Evolutionary conservation across 192 early-diverging fungal species (phyloP).

Genomic region (Podila epigama): DNA sequence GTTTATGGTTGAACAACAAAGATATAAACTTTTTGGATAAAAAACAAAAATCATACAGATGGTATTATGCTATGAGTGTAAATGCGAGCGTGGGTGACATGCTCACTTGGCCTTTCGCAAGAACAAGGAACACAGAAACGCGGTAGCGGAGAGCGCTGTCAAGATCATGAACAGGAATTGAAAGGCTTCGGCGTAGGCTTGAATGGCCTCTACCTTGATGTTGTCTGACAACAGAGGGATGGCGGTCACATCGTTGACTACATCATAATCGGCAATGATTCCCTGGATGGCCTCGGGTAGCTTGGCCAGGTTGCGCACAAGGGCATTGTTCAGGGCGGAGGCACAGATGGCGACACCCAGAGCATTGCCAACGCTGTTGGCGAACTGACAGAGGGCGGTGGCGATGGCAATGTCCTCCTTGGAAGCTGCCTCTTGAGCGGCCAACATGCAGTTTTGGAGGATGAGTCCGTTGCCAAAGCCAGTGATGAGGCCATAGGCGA

Average conservation of each 20-base stretch:
- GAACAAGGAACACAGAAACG: constrained; percentile 38
- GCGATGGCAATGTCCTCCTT: constrained; percentile 66
- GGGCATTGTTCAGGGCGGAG: constrained; percentile 34
- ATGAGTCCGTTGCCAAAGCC: constrained; percentile 79
- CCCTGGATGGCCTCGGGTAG: not conserved
- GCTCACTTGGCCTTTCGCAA: not conserved
- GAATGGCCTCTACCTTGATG: constrained; percentile 27
- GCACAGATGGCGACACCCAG: constrained; percentile 51
- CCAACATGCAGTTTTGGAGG: constrained; percentile 74
- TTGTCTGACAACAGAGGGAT: constrained; percentile 29
- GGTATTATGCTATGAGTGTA: too few relatives aligned
- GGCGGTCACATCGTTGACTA: constrained; percentile 38
- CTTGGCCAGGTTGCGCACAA: constrained; percentile 27
- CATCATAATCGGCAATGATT: not conserved
- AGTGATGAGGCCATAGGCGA: constrained; percentile 67
- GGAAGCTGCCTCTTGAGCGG: constrained; percentile 68
- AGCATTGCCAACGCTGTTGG: constrained; percentile 50
- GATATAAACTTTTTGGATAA: too few relatives aligned
- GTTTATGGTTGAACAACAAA: too few relatives aligned
- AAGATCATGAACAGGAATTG: constrained; percentile 58
- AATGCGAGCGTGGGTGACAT: too few relatives aligned
- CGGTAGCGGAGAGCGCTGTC: constrained; percentile 54
- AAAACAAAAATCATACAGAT: too few relatives aligned
- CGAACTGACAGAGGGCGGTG: constrained; percentile 68
- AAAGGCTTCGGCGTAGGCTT: constrained; percentile 57